Evolutionary conservation across 2,329 filamentous ascomycete species (phyloP).

Genomic region (Fusarium austroafricanum): DNA sequence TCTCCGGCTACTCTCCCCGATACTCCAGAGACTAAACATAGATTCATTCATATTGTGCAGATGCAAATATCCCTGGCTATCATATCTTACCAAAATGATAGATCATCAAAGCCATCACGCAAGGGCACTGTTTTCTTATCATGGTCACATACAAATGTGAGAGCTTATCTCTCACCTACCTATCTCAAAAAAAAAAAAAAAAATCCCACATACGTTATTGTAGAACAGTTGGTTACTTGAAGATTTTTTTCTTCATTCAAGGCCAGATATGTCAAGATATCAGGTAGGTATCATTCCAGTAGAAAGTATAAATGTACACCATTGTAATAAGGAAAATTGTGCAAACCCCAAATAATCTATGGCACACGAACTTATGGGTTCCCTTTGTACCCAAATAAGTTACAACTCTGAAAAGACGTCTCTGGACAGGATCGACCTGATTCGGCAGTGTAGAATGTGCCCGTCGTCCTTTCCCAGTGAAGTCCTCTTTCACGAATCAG

Average conservation of each 20-base stretch:
- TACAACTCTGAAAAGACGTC: neutral
- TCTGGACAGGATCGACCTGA: neutral
- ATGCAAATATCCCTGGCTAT: constrained; percentile 11
- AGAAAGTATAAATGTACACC: neutral
- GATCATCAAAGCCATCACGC: constrained; percentile 1
- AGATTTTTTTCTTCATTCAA: constrained; percentile 1
- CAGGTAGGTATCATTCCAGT: constrained; percentile 21
- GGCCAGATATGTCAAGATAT: constrained; percentile 1
- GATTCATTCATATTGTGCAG: constrained; percentile 6
- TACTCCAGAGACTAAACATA: constrained; percentile 1
- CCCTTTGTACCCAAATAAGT: neutral
- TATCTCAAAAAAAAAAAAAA: neutral
- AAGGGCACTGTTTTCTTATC: constrained; percentile 1
- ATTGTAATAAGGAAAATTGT: constrained; percentile 3
- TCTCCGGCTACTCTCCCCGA: constrained; percentile 21
- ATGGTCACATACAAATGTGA: neutral
- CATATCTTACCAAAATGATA: neutral
- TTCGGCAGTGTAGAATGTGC: neutral
- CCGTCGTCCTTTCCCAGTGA: no score
- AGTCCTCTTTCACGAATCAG: neutral
- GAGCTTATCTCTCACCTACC: neutral
- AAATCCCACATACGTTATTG: neutral
- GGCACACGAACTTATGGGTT: neutral
- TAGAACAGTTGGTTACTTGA: neutral
- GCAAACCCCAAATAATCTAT: neutral